A percentile compares a stretch with the other conserved stretches of the same genome.
Conservation (phyloP, 768 basidiomycete genomes). For the Sporobolomyces phaffii region DNA sequence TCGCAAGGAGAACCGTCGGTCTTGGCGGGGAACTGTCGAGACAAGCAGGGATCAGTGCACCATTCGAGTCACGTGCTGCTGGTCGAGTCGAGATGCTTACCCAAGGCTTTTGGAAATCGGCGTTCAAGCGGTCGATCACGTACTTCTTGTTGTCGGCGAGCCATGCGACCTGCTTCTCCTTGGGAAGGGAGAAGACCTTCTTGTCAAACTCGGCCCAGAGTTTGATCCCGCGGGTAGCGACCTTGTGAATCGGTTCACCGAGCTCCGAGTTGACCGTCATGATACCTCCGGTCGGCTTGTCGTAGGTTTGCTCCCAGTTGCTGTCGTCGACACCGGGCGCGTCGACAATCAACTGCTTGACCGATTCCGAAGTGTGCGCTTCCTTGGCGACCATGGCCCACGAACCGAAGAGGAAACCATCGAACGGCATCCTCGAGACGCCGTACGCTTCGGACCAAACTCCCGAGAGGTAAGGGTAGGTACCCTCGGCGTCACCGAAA, state of each 20-base stretch:
- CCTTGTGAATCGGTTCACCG: slow-evolving; percentile 93
- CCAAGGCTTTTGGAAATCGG: slow-evolving; percentile 77
- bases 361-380: slow-evolving; percentile 85
- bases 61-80: too few species aligned
- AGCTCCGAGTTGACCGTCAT: slow-evolving; percentile 95
- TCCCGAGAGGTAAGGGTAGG: slow-evolving; percentile 94
- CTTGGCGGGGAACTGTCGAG: slow-evolving; percentile 89
- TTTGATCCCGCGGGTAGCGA: slow-evolving; percentile 92
- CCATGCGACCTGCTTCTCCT: slow-evolving; percentile 91
- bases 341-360: slow-evolving; percentile 94
- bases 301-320: slow-evolving; percentile 87
- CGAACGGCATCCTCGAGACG: slow-evolving; percentile 93
- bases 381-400: slow-evolving; percentile 99
- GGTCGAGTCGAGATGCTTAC: slow-evolving; percentile 6
- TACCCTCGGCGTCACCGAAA: slow-evolving; percentile 75
- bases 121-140: slow-evolving; percentile 84
- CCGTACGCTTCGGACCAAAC: slow-evolving; percentile 85
- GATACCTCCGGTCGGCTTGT: slow-evolving; percentile 88
- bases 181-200: slow-evolving; percentile 86
- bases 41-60: not conserved
- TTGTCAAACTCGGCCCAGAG: slow-evolving; percentile 96
- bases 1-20: slow-evolving; percentile 79
- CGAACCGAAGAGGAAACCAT: slow-evolving; percentile 91
- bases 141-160: slow-evolving; percentile 77
- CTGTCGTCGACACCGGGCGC: slow-evolving; percentile 85